A percentile compares a stretch with the other conserved stretches of the same genome.
Conservation (phyloP, 2,329 filamentous ascomycete genomes). For the Cladosporium sp. region DNA sequence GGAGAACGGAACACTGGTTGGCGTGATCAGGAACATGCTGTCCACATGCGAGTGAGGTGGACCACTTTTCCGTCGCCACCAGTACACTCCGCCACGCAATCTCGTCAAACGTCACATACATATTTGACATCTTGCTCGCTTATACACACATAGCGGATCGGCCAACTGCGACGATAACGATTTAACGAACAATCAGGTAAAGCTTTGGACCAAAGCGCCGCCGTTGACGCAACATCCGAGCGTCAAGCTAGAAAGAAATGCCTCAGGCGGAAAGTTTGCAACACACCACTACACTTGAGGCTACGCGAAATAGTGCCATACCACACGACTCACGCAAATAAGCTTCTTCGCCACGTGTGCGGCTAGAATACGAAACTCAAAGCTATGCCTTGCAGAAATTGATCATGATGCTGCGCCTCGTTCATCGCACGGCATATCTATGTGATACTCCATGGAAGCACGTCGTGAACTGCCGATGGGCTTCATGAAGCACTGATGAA, state of each 20-base stretch:
- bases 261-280: not conserved
- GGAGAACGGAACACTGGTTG: constrained; percentile 88
- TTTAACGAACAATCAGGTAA: not conserved
- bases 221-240: not conserved
- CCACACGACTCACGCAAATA: not conserved
- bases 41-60: constrained; percentile 36
- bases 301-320: not conserved
- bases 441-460: not conserved
- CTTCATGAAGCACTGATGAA: constrained; percentile 2
- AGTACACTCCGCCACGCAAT: not conserved
- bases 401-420: not conserved
- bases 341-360: not conserved
- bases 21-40: constrained; percentile 90
- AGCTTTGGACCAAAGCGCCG: not conserved
- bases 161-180: not conserved
- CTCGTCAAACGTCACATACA: not conserved
- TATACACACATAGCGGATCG: not conserved
- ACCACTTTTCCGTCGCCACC: no score
- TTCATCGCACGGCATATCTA: not conserved
- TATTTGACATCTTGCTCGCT: not conserved
- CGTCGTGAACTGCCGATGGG: not conserved
- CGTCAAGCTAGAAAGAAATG: not conserved
- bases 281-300: not conserved
- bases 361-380: not conserved
- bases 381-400: not conserved